Evolutionary conservation across 495 filamentous ascomycete genomes (phyloP), one percentile per base, ranked within the genome.

Genomic region (Talaromyces borbonicus): DNA sequence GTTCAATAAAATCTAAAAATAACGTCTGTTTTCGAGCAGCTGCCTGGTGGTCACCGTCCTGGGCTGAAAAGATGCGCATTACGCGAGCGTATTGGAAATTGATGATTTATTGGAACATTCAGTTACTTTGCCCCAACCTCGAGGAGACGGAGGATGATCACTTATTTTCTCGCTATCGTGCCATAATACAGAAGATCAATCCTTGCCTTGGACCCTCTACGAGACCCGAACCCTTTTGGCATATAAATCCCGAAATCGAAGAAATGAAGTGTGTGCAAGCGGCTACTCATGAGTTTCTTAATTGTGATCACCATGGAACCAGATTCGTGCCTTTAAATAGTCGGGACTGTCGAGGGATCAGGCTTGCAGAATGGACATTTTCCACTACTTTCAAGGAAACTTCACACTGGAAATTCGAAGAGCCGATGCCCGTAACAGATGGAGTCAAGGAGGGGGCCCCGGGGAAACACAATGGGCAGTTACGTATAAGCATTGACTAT

Each of bases 101-200:
- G 41, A 44, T 44, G 41, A 22, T 44, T 23, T 44, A 44, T 19
- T 44, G 41, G 41, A 44, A 44, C 14, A 44, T 32, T 14, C 25
- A 12, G 11, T 8, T 29, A 8, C 12, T 32, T 29, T 30, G 15
- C 23, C 8, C 16, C 5, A 11, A 18, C 8, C 1, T 23, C 12
- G 23, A 1, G 26, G 26, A 20, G 12, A n/a, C n/a, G n/a, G 15
- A 18, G n/a, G 6, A 20, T 19, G 41, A 43, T 6, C 20, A 32
- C 8, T 1, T 1, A 12, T 43, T 43, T 32, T 43, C 25, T 4
- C 2, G 5, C 9, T 43, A 43, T 43, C 4, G 41, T 20, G n/a
- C 12, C 4, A 43, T 27, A 30, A 20, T 43, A 8, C 22, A 43
- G 1, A 23, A 43, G 1, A 16, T 43, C 7, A 8, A 3, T 2